Percentiles rank a stretch among this genome's conserved stretches.
phyloP scores from a whole-genome alignment of 2,329 filamentous ascomycete genomes.

The Westerdykella sp. region DNA sequence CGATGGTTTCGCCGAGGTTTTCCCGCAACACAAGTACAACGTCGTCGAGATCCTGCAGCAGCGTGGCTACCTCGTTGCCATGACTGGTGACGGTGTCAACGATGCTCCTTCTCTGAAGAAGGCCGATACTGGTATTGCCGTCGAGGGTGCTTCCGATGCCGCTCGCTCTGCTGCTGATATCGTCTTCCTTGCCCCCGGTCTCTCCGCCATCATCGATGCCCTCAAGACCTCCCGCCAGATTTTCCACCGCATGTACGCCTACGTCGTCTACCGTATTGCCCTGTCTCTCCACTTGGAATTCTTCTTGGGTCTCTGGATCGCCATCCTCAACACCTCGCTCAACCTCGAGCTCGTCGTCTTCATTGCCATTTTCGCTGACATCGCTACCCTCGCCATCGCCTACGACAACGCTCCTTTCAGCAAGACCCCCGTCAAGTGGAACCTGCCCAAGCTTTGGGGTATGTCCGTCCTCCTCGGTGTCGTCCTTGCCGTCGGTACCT shows the following conservation, averaged over 20 bases:
- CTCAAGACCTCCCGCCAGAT: conserved; percentile 91
- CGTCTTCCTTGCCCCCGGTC: conserved; percentile 84
- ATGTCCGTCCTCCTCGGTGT: conserved; percentile 81
- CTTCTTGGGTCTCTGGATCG: conserved; percentile 87
- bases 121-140: conserved; percentile 93
- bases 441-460: conserved; percentile 88
- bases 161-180: conserved; percentile 89
- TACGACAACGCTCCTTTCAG: conserved; percentile 91
- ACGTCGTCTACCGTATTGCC: conserved; percentile 92
- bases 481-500: conserved; percentile 75
- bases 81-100: conserved; percentile 96
- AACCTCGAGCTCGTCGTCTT: conserved; percentile 87
- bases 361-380: conserved; percentile 91
- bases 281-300: conserved; percentile 86
- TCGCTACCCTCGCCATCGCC: conserved; percentile 84
- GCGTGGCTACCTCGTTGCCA: conserved; percentile 87
- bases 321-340: conserved; percentile 74
- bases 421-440: conserved; percentile 86
- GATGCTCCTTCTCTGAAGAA: conserved; percentile 89
- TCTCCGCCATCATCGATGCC: conserved; percentile 87
- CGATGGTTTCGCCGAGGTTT: conserved; percentile 90
- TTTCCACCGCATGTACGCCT: conserved; percentile 95
- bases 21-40: conserved; percentile 92
- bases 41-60: conserved; percentile 91
- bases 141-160: conserved; percentile 86